These are phyloP conservation scores for Alternaria incomplexa DNA, from an alignment of 2,329 filamentous ascomycete genomes.

Conservation along the genomic window DNA sequence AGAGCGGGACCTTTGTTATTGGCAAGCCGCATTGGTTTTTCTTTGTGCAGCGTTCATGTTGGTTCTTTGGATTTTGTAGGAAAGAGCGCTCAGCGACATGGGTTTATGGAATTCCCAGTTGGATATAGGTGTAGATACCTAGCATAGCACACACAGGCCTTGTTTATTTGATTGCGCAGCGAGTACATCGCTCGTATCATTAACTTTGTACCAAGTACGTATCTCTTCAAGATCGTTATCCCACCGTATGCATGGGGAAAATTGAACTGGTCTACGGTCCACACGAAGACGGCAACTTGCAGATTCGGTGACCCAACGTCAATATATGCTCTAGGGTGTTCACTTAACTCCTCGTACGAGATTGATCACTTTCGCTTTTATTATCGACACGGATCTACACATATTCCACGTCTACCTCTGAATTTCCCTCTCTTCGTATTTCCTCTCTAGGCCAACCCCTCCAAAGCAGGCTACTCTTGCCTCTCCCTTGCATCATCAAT, in stretches of 20 bases:
- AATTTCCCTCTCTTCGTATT: neutral
- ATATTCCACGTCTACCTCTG: neutral
- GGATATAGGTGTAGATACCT: neutral
- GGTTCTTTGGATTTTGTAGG: neutral
- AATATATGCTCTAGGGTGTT: neutral
- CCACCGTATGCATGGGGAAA: neutral
- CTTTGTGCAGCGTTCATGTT: neutral
- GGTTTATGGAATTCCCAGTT: neutral
- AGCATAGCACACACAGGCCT: neutral
- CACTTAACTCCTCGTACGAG: neutral
- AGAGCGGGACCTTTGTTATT: neutral
- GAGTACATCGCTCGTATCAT: neutral
- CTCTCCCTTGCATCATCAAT: constrained; percentile 38
- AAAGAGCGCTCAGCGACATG: neutral
- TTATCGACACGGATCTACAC: neutral
- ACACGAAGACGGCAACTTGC: neutral
- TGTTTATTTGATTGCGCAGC: neutral
- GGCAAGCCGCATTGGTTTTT: neutral
- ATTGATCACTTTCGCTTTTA: neutral
- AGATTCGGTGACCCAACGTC: neutral
- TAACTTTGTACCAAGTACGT: neutral
- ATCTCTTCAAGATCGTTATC: neutral
- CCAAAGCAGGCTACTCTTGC: constrained; percentile 23
- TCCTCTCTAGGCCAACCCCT: neutral
- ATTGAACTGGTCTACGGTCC: neutral